Percentiles rank a stretch among this genome's conserved stretches.
Conservation (phyloP, 345 rosid genomes). For the Iberis pinnata region DNA sequence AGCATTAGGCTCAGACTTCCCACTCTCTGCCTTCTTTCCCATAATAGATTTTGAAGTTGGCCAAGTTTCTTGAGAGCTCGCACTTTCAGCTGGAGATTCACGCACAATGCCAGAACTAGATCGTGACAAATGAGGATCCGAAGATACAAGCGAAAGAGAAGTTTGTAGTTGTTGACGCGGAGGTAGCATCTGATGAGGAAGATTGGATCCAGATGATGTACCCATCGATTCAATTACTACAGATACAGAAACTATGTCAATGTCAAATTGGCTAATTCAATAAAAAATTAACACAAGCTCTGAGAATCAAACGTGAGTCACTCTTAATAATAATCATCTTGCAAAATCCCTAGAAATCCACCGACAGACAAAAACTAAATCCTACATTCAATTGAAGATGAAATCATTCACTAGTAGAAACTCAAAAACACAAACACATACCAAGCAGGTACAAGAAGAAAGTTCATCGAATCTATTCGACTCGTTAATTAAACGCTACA, state of each 20-base stretch:
- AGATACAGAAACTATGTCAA: slow-evolving; percentile 3
- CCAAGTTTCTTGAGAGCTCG: slow-evolving; percentile 95
- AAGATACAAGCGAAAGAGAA: slow-evolving; percentile 43
- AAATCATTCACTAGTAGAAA: slow-evolving; percentile 5
- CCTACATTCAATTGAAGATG: slow-evolving; percentile 1
- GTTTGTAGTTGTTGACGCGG: slow-evolving; percentile 78
- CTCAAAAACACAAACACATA: slow-evolving; percentile 3
- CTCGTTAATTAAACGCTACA: slow-evolving; percentile 17
- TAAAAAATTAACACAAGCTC: neutral
- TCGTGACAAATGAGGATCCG: slow-evolving; percentile 58
- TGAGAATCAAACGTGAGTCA: neutral
- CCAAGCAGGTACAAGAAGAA: neutral
- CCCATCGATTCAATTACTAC: slow-evolving; percentile 52
- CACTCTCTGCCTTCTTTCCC: slow-evolving; percentile 63
- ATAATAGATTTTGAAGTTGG: slow-evolving; percentile 53
- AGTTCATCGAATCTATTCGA: slow-evolving; percentile 16
- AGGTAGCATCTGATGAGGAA: slow-evolving; percentile 79
- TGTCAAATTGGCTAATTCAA: no score
- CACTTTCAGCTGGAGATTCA: slow-evolving; percentile 96
- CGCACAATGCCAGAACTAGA: slow-evolving; percentile 64
- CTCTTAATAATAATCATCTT: neutral
- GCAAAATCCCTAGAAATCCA: neutral
- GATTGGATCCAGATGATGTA: slow-evolving; percentile 83
- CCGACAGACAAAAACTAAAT: neutral
- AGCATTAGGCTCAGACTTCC: slow-evolving; percentile 56